Evolutionary conservation across 148 eudicot species (phyloP).

Genomic region (Dianthus caryophyllus): DNA sequence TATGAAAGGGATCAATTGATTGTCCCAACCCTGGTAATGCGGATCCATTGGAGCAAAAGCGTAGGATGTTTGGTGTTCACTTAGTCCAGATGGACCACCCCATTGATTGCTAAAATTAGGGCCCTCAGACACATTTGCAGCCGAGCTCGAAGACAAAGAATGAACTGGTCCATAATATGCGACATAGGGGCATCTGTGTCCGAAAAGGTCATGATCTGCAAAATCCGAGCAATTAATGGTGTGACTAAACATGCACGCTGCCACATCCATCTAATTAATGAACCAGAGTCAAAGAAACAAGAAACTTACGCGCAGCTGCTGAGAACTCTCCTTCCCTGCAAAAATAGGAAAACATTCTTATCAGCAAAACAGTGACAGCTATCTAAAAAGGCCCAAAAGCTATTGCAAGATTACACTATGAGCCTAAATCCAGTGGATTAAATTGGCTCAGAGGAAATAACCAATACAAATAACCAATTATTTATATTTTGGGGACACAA

Average conservation of each 20-base stretch:
- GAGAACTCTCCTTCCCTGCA: slow-evolving; percentile 76
- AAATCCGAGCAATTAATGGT: slow-evolving; percentile 13
- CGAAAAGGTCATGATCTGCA: slow-evolving; percentile 81
- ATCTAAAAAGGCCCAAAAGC: slow-evolving; percentile 2
- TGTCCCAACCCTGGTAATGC: slow-evolving; percentile 70
- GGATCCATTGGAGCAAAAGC: slow-evolving; percentile 65
- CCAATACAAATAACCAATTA: too few species aligned
- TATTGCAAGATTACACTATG: neutral
- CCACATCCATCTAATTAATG: neutral
- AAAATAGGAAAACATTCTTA: slow-evolving; percentile 16
- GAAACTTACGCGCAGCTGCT: slow-evolving; percentile 64
- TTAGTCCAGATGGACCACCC: slow-evolving; percentile 58
- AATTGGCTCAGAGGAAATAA: too few species aligned
- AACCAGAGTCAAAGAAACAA: neutral
- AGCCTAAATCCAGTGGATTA: neutral
- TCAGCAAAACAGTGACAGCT: slow-evolving; percentile 19
- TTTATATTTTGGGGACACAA: too few species aligned
- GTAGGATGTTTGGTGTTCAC: slow-evolving; percentile 62
- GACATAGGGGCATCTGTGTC: slow-evolving; percentile 82
- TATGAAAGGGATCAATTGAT: slow-evolving; percentile 47
- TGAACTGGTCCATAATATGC: slow-evolving; percentile 74
- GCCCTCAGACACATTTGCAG: slow-evolving; percentile 51
- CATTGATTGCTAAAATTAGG: slow-evolving; percentile 64
- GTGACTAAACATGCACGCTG: neutral
- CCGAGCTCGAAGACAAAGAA: slow-evolving; percentile 54